Conservation (phyloP, 257 asterid genomes). For the Solanum chilense region DNA sequence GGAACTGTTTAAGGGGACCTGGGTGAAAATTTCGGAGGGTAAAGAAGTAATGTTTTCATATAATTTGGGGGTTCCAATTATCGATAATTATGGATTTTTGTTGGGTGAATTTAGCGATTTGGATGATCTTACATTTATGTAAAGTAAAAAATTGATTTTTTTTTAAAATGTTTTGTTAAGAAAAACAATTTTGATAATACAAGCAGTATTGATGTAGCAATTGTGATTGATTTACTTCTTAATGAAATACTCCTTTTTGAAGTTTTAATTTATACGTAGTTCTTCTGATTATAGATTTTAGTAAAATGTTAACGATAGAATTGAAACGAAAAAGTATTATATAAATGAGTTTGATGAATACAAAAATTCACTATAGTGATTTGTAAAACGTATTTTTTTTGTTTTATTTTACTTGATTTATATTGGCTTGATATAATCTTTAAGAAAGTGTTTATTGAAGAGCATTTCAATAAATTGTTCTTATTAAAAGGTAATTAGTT, state of each 20-base stretch:
- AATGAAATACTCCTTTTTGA: not conserved
- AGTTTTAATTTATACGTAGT: too few relatives aligned
- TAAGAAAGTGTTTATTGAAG: too few relatives aligned
- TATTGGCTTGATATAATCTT: too few relatives aligned
- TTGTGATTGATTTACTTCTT: not conserved
- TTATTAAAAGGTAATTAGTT: too few relatives aligned
- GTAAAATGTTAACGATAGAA: too few relatives aligned
- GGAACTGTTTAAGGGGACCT: not conserved
- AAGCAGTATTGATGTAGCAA: not conserved
- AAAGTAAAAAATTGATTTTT: too few relatives aligned
- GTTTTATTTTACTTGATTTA: too few relatives aligned
- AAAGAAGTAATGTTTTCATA: not conserved
- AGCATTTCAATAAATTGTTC: too few relatives aligned
- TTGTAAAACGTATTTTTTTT: accelerated
- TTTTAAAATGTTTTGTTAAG: not conserved
- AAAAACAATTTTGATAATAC: not conserved
- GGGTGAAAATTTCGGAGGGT: not conserved
- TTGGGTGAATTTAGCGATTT: not conserved
- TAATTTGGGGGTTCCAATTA: not conserved
- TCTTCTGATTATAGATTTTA: too few relatives aligned
- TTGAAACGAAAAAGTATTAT: too few relatives aligned
- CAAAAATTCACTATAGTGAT: too few relatives aligned
- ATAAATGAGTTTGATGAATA: too few relatives aligned
- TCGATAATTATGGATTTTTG: not conserved
- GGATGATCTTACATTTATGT: not conserved